These are phyloP conservation scores for Eucalyptus regnans DNA, from an alignment of 345 rosid genomes.

Conservation along the genomic window DNA sequence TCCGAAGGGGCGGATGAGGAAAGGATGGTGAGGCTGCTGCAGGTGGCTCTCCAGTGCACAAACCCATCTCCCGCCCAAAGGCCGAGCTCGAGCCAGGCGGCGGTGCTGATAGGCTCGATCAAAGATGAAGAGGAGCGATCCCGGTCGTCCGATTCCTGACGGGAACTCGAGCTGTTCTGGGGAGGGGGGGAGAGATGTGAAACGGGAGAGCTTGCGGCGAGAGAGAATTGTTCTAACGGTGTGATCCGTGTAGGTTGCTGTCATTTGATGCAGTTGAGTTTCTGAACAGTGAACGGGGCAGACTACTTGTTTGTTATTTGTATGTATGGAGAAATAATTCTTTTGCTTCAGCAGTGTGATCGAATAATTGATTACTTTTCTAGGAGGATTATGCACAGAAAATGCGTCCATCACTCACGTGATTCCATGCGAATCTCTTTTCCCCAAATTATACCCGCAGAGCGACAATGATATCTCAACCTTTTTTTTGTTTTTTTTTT, in stretches of 20 bases:
- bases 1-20: conserved; percentile 40
- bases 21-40: conserved; percentile 39
- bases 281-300: not conserved
- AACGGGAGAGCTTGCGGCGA: not conserved
- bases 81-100: conserved; percentile 28
- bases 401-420: not conserved
- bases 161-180: not conserved
- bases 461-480: not conserved
- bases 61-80: conserved; percentile 18
- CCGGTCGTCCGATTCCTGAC: not conserved
- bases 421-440: not conserved
- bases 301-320: not conserved
- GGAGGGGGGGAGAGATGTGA: not conserved
- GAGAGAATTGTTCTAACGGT: not conserved
- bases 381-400: not conserved
- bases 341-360: not conserved
- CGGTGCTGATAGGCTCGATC: conserved; percentile 12
- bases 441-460: not conserved
- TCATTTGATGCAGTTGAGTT: not conserved
- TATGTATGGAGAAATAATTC: too few species aligned
- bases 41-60: conserved; percentile 38
- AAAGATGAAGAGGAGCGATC: conserved; percentile 44
- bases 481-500: not conserved
- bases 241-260: not conserved
- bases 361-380: not conserved